These are phyloP conservation scores for Vitis vinifera DNA, from an alignment of 164 flowering plant species.

Conservation along the genomic window DNA sequence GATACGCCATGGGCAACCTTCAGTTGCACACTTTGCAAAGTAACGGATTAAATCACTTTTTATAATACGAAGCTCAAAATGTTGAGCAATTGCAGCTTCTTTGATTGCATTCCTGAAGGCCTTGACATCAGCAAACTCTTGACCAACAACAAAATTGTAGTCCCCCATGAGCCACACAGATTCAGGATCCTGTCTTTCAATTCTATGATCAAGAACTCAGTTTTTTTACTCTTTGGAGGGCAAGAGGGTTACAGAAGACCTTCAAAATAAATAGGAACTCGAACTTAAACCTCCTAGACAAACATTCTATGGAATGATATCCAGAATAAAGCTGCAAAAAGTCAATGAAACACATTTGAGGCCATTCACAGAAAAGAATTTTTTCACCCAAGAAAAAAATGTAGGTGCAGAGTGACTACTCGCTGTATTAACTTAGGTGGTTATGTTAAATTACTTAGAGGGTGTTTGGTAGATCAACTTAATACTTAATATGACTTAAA, in stretches of 20 bases:
- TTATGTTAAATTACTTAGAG: too few species aligned
- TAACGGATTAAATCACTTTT: conserved; percentile 77
- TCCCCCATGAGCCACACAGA: conserved; percentile 41
- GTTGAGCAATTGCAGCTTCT: conserved; percentile 88
- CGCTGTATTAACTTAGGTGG: neutral
- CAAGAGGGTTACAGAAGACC: neutral
- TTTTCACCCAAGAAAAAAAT: neutral
- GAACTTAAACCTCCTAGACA: neutral
- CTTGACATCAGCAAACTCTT: conserved; percentile 86
- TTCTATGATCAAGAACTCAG: neutral
- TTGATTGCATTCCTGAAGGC: conserved; percentile 68
- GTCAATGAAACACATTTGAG: neutral
- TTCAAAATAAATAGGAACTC: neutral
- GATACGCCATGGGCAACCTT: conserved; percentile 93
- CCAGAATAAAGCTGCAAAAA: neutral
- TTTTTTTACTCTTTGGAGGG: conserved; percentile 1
- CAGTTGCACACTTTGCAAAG: conserved; percentile 80
- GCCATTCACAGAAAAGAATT: neutral
- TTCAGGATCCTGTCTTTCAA: neutral
- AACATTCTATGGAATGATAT: neutral
- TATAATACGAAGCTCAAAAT: conserved; percentile 77
- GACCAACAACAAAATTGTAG: conserved; percentile 60
- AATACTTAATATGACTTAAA: too few species aligned
- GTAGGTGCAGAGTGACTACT: neutral
- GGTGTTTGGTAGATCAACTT: too few species aligned